phyloP scores from a whole-genome alignment of 768 basidiomycete species.

The Suillus bovinus region DNA sequence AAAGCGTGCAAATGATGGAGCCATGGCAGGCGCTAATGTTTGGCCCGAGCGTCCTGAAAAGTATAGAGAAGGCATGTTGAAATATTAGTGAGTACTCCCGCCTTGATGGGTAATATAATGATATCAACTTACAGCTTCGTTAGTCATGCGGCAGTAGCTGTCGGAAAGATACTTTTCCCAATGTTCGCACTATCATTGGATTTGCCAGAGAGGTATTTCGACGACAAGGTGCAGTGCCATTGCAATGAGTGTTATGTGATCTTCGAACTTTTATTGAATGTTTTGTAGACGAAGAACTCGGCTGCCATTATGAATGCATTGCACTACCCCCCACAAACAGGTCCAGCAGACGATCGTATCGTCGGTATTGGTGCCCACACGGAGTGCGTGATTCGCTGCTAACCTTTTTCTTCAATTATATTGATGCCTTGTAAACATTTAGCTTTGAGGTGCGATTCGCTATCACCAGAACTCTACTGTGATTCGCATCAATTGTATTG shows the following conservation, averaged over 20 bases:
- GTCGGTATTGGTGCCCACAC: constrained; percentile 87
- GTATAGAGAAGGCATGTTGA: constrained; percentile 58
- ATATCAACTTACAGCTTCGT: background rate
- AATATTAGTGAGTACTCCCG: constrained; percentile 59
- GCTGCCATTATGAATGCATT: constrained; percentile 68
- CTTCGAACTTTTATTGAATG: background rate
- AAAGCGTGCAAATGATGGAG: constrained; percentile 43
- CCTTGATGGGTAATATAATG: constrained; percentile 19
- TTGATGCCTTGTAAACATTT: background rate
- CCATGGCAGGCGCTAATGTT: constrained; percentile 71
- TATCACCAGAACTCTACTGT: background rate
- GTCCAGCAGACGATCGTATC: constrained; percentile 47
- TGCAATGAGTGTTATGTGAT: background rate
- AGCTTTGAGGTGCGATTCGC: constrained; percentile 43
- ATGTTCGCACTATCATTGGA: constrained; percentile 70
- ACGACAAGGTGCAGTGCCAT: constrained; percentile 52
- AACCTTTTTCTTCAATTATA: background rate
- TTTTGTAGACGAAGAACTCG: constrained; percentile 52
- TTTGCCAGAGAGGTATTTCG: constrained; percentile 60
- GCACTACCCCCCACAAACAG: constrained; percentile 76
- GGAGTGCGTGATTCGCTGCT: constrained; percentile 44
- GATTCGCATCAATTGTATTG: background rate
- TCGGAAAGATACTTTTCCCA: constrained; percentile 63
- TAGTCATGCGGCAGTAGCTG: constrained; percentile 51
- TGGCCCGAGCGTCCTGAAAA: constrained; percentile 70